These are phyloP conservation scores for Penicillium vulpinum DNA, from an alignment of 2,329 filamentous ascomycete genomes.

Conservation along the genomic window DNA sequence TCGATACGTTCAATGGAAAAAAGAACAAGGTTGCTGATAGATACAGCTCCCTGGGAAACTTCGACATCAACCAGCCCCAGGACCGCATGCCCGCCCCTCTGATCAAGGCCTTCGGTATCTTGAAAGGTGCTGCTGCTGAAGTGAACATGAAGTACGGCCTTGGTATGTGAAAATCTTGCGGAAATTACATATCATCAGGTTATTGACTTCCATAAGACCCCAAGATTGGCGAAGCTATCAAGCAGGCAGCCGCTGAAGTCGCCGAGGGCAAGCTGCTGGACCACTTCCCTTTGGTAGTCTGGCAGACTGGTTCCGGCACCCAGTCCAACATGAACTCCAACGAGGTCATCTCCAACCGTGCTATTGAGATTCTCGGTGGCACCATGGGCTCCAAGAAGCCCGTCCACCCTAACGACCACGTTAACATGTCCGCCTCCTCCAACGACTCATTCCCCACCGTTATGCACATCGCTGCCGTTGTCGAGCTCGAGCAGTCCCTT, in stretches of 20 bases:
- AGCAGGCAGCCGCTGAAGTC: constrained; percentile 91
- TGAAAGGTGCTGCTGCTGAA: constrained; percentile 93
- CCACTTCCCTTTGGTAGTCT: constrained; percentile 97
- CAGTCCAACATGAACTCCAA: constrained; percentile 99
- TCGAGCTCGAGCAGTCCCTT: constrained; percentile 85
- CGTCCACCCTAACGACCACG: constrained; percentile 98
- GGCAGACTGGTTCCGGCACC: constrained; percentile 98
- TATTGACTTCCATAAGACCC: constrained; percentile 61
- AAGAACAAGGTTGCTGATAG: constrained; percentile 23
- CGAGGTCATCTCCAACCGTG: constrained; percentile 98
- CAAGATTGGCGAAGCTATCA: constrained; percentile 86
- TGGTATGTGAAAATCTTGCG: constrained; percentile 43
- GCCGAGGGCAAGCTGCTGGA: constrained; percentile 90
- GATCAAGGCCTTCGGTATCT: constrained; percentile 88
- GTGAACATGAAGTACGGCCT: constrained; percentile 96
- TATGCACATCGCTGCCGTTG: constrained; percentile 97
- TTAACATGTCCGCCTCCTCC: constrained; percentile 98
- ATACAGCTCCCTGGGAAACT: constrained; percentile 80
- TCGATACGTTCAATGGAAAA: neutral
- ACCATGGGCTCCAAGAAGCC: constrained; percentile 96
- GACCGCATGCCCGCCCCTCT: constrained; percentile 96
- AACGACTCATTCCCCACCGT: constrained; percentile 99
- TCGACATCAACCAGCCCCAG: constrained; percentile 98
- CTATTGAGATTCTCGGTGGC: constrained; percentile 95
- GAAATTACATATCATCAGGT: neutral